A percentile compares a stretch with the other conserved stretches of the same genome.
Conservation (phyloP, 139 green algal genomes). For the Desmodesmus armatus region DNA sequence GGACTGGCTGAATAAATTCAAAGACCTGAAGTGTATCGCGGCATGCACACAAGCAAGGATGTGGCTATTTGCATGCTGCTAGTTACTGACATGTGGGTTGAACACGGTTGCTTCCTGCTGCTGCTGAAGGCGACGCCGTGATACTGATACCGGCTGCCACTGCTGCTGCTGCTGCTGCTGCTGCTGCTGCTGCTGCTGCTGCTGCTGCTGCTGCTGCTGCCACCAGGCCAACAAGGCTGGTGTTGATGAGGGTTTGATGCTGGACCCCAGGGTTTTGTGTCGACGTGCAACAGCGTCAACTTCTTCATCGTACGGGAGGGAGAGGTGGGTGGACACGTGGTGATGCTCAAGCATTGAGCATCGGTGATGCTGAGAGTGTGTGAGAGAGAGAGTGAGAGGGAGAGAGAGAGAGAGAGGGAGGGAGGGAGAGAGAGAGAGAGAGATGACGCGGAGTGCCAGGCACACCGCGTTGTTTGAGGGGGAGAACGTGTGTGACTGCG, state of each 20-base stretch:
- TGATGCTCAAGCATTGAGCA: too few relatives aligned
- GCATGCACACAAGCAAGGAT: conserved; percentile 79
- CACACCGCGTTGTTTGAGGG: too few relatives aligned
- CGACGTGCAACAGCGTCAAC: conserved; percentile 89
- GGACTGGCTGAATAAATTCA: conserved; percentile 74
- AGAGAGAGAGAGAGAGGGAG: too few relatives aligned
- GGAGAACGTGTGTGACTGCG: too few relatives aligned
- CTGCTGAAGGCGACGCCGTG: not conserved
- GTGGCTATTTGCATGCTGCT: too few relatives aligned
- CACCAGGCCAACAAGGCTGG: conserved; percentile 74
- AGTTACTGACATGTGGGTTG: too few relatives aligned
- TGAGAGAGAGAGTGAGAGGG: too few relatives aligned
- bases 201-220: not conserved
- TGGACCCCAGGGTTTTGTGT: conserved; percentile 88
- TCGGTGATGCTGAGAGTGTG: too few relatives aligned
- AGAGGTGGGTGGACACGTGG: conserved; percentile 56
- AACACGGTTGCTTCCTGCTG: too few relatives aligned
- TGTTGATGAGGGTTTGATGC: conserved; percentile 82
- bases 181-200: not conserved
- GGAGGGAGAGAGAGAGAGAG: too few relatives aligned
- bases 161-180: conserved; percentile 8
- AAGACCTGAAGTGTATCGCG: conserved; percentile 87
- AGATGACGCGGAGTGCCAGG: too few relatives aligned
- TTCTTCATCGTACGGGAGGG: conserved; percentile 82
- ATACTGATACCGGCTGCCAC: not conserved